Evolutionary conservation across 805 yeast genomes (phyloP), one percentile per base, ranked within the genome.

Genomic region (Naumovozyma baii): DNA sequence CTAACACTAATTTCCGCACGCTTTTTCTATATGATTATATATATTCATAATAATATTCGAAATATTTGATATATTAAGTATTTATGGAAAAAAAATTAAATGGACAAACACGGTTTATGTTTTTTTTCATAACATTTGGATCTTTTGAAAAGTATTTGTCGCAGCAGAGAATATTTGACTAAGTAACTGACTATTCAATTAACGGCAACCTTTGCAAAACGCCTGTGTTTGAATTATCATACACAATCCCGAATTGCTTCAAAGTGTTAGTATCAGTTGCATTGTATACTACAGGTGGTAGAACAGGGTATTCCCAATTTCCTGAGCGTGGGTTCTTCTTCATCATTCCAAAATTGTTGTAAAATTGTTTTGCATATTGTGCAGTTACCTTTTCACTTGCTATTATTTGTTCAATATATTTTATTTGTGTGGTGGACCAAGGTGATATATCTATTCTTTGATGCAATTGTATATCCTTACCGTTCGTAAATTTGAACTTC

Each of bases 401-500:
- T 14, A 78, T 74, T 70, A 80, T 69, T 43, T 65, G 67, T 40
- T 77, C 63, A 10, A 78, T 52, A 41, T 74, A 68, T 26, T 64
- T 68, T 32, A 78, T 62, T 47, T 72, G 67, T 2, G 55, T 47
- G 29, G 70, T 55, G 47, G 74, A 70, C 61, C 70, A 76, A 2
- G 79, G 78, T 19, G 78, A 64, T 0, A 79, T 64, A 1, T 72
- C 72, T 3, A 79, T 57, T 1, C 80, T 82, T 17, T 75, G 66
- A 13, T 62, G 54, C 9, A 73, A 53, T 33, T 68, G 72, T 31
- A 76, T 59, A 41, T 73, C 74, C 46, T 73, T 74, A 2, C 73
- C 71, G 31, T 67, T 72, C 14, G 57, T 55, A 17, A 74, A 51
- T 42, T 73, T 74, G 33, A 74, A 64, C 40, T 73, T 75, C 17